A percentile compares a stretch with the other conserved stretches of the same genome.
Conservation (phyloP, 805 yeast species). For the Clavispora santaluciae region DNA sequence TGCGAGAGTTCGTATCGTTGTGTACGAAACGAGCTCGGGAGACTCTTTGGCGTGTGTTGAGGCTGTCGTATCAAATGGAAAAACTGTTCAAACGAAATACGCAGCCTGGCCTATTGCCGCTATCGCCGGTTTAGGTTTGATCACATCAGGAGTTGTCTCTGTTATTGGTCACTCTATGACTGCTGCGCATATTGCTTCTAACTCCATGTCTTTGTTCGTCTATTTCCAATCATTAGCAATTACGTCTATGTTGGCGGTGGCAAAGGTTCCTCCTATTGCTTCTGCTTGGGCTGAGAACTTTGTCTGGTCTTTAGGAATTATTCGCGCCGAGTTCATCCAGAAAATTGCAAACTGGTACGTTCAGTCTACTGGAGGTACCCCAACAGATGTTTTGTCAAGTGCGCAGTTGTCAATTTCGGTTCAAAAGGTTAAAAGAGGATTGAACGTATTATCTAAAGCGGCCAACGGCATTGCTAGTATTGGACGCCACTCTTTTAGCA, state of each 20-base stretch:
- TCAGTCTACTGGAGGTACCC: constrained; percentile 87
- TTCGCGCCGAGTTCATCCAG: constrained; percentile 73
- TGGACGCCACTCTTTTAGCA: constrained; percentile 14
- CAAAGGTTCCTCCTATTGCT: constrained; percentile 91
- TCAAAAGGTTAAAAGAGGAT: constrained; percentile 41
- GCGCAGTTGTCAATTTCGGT: constrained; percentile 75
- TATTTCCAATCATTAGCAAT: constrained; percentile 93
- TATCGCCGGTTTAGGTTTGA: constrained; percentile 78
- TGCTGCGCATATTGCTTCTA: constrained; percentile 96
- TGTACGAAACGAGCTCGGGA: constrained; percentile 36
- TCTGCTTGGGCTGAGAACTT: constrained; percentile 98
- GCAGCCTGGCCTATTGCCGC: constrained; percentile 93
- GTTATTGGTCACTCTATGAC: constrained; percentile 86
- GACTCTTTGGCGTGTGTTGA: constrained; percentile 83
- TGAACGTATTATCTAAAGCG: constrained; percentile 10
- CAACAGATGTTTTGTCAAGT: constrained; percentile 70
- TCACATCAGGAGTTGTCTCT: constrained; percentile 83
- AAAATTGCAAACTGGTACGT: constrained; percentile 87
- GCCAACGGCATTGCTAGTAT: constrained; percentile 10
- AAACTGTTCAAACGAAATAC: constrained; percentile 84
- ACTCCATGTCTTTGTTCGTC: constrained; percentile 84
- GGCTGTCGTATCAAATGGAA: constrained; percentile 80
- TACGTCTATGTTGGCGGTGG: constrained; percentile 92
- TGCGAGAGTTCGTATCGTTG: constrained; percentile 77
- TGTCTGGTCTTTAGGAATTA: constrained; percentile 93